Conservation (phyloP, 1,284 basidiomycete species). For the Trametes hirsuta region DNA sequence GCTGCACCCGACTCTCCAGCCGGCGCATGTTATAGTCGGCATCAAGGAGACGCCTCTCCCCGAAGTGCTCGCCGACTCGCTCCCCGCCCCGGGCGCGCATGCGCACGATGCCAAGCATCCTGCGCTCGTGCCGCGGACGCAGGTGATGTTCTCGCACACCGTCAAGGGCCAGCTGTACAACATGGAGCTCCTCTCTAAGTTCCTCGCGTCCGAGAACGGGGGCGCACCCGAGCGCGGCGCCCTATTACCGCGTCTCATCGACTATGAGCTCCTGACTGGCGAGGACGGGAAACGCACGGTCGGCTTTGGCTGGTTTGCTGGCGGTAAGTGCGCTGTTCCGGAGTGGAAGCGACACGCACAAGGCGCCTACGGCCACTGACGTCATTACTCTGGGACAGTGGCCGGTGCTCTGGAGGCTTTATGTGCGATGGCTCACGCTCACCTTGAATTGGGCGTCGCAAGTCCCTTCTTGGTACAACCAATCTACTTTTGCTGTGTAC, state of each 20-base stretch:
- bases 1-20: constrained; percentile 58
- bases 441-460: constrained; percentile 77
- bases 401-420: constrained; percentile 86
- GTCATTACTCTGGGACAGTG: constrained; percentile 46
- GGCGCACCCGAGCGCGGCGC: constrained; percentile 17
- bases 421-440: constrained; percentile 75
- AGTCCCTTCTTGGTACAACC: constrained; percentile 78
- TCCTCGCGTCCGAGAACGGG: constrained; percentile 46
- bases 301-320: constrained; percentile 89
- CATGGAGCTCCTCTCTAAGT: constrained; percentile 73
- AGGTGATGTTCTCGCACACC: constrained; percentile 91
- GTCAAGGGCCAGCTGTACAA: constrained; percentile 89
- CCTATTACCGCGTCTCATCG: constrained; percentile 63
- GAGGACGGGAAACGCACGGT: constrained; percentile 74
- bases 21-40: constrained; percentile 78
- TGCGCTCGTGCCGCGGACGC: constrained; percentile 51
- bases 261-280: constrained; percentile 82
- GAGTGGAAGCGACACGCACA: too few relatives aligned
- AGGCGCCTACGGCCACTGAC: neutral
- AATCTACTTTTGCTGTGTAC: neutral
- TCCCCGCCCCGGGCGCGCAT: constrained; percentile 30
- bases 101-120: constrained; percentile 17
- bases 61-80: constrained; percentile 56
- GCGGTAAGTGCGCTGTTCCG: constrained; percentile 53
- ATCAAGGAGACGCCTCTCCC: constrained; percentile 85